Conservation (phyloP, 345 rosid genomes). For the Adansonia digitata region DNA sequence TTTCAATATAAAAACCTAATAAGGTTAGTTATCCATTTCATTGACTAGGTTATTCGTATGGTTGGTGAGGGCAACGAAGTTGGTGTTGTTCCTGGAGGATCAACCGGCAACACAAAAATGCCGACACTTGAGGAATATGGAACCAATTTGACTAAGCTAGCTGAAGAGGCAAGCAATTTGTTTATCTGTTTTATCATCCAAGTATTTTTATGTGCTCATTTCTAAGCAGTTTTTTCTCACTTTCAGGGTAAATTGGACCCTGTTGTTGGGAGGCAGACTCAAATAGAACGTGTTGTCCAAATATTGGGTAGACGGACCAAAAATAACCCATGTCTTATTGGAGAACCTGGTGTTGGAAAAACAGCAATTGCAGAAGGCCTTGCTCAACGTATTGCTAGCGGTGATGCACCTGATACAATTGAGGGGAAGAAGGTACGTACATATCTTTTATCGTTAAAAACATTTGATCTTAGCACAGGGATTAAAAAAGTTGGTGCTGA, state of each 20-base stretch:
- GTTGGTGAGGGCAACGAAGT: conserved; percentile 92
- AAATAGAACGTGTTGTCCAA: conserved; percentile 92
- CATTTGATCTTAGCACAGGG: neutral
- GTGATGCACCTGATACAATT: conserved; percentile 97
- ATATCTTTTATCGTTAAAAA: neutral
- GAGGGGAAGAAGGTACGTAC: conserved; percentile 81
- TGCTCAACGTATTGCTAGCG: conserved; percentile 86
- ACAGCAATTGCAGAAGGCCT: conserved; percentile 99
- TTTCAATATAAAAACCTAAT: neutral
- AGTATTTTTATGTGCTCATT: neutral
- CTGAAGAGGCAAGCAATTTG: conserved; percentile 71
- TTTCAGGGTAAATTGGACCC: conserved; percentile 95
- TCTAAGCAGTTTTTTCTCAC: neutral
- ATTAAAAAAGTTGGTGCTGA: neutral
- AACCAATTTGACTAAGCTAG: conserved; percentile 90
- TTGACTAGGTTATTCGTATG: conserved; percentile 85
- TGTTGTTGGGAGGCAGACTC: conserved; percentile 96
- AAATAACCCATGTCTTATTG: conserved; percentile 96
- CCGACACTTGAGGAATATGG: conserved; percentile 99
- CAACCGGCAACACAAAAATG: conserved; percentile 75
- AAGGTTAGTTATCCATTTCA: conserved; percentile 9
- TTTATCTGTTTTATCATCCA: neutral
- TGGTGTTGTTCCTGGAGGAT: conserved; percentile 74
- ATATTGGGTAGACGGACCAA: conserved; percentile 96
- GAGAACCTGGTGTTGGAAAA: conserved; percentile 99